phyloP scores from a whole-genome alignment of 495 filamentous ascomycete species.

The Lichina pygmaea region DNA sequence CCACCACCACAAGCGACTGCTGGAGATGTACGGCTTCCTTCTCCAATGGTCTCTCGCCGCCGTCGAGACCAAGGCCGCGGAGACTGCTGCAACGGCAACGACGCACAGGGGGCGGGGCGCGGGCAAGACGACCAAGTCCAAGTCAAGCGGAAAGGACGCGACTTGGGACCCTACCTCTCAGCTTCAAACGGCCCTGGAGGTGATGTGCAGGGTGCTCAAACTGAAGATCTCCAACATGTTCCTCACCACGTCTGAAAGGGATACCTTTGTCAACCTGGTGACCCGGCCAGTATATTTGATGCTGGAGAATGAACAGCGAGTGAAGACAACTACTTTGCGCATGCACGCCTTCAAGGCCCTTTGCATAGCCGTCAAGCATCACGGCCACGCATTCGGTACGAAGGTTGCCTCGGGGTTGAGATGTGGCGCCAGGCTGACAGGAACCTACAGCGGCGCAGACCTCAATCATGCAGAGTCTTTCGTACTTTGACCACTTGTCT shows the following conservation, averaged over 20 bases:
- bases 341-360: constrained; percentile 96
- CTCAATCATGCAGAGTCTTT: constrained; percentile 85
- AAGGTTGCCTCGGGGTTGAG: no score
- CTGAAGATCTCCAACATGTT: constrained; percentile 81
- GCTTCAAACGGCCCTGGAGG: constrained; percentile 64
- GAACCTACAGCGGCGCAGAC: constrained; percentile 62
- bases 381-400: constrained; percentile 87
- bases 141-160: constrained; percentile 36
- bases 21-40: constrained; percentile 88
- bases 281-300: constrained; percentile 86
- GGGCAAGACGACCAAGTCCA: constrained; percentile 53
- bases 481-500: constrained; percentile 92
- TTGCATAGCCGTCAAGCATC: constrained; percentile 92
- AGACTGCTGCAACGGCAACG: constrained; percentile 39
- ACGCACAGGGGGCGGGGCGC: constrained; percentile 37
- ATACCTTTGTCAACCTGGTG: constrained; percentile 80
- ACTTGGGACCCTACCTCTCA: constrained; percentile 74
- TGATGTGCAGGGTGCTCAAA: constrained; percentile 88
- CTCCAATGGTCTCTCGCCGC: constrained; percentile 85
- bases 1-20: constrained; percentile 60
- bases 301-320: constrained; percentile 76
- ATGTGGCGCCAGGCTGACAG: not conserved
- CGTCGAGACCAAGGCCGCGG: constrained; percentile 76
- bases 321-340: constrained; percentile 69
- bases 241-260: constrained; percentile 82